Conservation (phyloP, 257 asterid genomes). For the Cinchona pubescens region DNA sequence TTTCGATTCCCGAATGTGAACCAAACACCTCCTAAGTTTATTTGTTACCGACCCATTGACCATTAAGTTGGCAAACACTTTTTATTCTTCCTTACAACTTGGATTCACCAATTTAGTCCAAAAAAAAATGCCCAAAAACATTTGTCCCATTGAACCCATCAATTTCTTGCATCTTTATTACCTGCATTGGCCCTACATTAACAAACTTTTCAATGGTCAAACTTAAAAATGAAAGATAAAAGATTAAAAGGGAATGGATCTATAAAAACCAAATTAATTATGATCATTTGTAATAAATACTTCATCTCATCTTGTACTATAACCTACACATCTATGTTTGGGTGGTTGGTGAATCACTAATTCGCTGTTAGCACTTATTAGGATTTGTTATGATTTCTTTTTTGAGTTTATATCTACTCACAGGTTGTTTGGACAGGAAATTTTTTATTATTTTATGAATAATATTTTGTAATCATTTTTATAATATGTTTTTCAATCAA, state of each 20-base stretch:
- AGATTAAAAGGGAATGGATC: neutral
- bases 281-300: neutral
- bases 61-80: neutral
- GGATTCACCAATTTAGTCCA: neutral
- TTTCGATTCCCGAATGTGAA: too few relatives aligned
- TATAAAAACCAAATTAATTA: neutral
- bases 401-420: too few relatives aligned
- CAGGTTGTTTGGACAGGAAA: too few relatives aligned
- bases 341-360: neutral
- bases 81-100: neutral
- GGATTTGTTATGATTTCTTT: too few relatives aligned
- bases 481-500: too few relatives aligned
- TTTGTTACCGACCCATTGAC: too few relatives aligned
- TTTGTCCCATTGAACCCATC: neutral
- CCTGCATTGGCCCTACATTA: neutral
- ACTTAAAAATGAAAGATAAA: neutral
- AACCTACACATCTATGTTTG: too few relatives aligned
- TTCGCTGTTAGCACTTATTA: neutral
- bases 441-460: too few relatives aligned
- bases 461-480: too few relatives aligned
- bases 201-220: neutral
- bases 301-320: neutral
- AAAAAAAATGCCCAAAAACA: conserved; percentile 1
- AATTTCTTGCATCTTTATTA: neutral
- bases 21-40: too few relatives aligned